Evolutionary conservation across 1,284 basidiomycete species (phyloP).

Genomic region (Irpex rosettiformis): DNA sequence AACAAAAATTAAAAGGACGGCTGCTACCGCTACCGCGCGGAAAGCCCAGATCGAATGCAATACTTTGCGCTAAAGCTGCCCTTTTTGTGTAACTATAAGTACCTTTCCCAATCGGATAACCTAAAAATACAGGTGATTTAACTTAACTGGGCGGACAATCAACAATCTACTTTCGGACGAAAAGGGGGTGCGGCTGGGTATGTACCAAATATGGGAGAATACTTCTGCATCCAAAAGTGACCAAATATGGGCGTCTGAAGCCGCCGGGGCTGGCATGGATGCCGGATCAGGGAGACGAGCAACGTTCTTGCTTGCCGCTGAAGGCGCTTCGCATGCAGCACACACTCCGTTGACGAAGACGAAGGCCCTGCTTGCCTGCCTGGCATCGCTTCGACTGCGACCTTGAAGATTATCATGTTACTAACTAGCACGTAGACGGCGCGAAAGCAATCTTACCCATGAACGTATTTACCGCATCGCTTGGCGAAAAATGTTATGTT

Average conservation of each 20-base stretch:
- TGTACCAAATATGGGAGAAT: background rate
- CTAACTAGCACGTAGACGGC: too few species aligned
- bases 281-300: background rate
- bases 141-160: background rate
- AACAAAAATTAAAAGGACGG: background rate
- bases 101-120: background rate
- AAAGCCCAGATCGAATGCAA: background rate
- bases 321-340: background rate
- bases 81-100: background rate
- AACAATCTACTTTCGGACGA: background rate
- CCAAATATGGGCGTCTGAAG: background rate
- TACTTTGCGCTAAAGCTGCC: background rate
- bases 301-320: background rate
- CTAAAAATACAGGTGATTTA: background rate
- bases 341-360: background rate
- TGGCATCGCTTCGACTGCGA: too few species aligned
- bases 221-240: background rate
- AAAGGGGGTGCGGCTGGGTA: background rate
- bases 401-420: too few species aligned
- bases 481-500: too few species aligned
- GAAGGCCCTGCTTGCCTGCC: too few species aligned
- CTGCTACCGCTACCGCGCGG: background rate
- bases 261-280: background rate
- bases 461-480: too few species aligned
- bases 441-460: too few species aligned